Evolutionary conservation across 164 flowering plant genomes (phyloP), one percentile per base, ranked within the genome.

Genomic region (Umbilicus rupestris): DNA sequence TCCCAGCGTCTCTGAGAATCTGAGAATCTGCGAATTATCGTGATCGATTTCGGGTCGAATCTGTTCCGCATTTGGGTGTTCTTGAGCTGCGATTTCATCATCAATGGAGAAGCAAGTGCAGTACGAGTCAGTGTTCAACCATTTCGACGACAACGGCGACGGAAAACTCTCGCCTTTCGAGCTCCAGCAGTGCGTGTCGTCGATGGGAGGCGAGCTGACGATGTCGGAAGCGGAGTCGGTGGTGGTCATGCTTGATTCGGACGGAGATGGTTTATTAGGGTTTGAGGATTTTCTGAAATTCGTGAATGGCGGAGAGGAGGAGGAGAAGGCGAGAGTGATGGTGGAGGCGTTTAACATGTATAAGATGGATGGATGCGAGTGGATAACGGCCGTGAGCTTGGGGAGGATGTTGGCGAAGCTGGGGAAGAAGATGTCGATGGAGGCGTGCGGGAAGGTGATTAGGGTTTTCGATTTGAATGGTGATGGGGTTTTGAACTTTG

Each of bases 401-500:
- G 77, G 69, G 73, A 73, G 80, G 68, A 80, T 76, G 81, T 73
- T 75, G 26, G 42, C 75, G 19, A 62, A 64, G 31, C 46, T 83
- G 4, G 86, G 86, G 0, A 73, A 74, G 66, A 49, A 69, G 24
- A 74, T 20, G 50, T 72, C 39, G 19, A 3, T 75, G 0, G 74
- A 76, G 3, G 69, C 77, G 20, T 84, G 86, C 33, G 31, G 28
- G 67, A 37, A n/a, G 1, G 82, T 84, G 83, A 82, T 84, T 67
- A 52, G 74, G 14, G 46, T 45, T 5, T 83, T 78, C 72, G 86
- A 84, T 81, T 64, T 81, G 20, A 64, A 84, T 60, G 85, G 86
- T 3, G 85, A 83, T 78, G 86, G 89, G 8, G 78, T 81, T 26
- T 74, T 85, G 35, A 68, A 63, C 68, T 83, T 85, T 69, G 85